Percentiles rank a stretch among this genome's conserved stretches.
Conservation (phyloP, 164 flowering plant species). For the Tetrastigma voinierianum region DNA sequence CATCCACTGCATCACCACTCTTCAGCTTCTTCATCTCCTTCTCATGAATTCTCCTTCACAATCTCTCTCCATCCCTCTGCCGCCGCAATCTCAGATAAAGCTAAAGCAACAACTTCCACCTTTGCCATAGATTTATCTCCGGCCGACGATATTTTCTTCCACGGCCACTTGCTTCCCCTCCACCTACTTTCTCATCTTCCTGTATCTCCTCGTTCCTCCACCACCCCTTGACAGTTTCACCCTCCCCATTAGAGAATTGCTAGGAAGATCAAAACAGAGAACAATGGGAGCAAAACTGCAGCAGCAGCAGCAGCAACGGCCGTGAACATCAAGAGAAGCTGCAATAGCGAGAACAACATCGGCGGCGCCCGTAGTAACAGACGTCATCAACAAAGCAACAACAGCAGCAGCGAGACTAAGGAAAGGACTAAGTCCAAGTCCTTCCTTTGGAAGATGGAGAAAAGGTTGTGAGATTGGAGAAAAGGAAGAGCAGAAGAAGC, state of each 20-base stretch:
- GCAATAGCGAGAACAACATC: slow-evolving; percentile 2
- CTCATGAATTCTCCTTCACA: slow-evolving; percentile 95
- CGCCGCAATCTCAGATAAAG: slow-evolving; percentile 13
- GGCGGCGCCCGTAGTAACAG: not conserved
- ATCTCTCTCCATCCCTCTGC: slow-evolving; percentile 57
- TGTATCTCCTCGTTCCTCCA: slow-evolving; percentile 73
- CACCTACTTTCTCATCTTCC: slow-evolving; percentile 73
- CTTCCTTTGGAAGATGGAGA: slow-evolving; percentile 57
- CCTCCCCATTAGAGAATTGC: slow-evolving; percentile 45
- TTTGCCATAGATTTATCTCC: slow-evolving; percentile 74
- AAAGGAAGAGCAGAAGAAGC: slow-evolving; percentile 23
- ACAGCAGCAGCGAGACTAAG: slow-evolving; percentile 15
- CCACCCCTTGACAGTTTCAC: slow-evolving; percentile 66
- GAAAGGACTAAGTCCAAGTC: slow-evolving; percentile 54
- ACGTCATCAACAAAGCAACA: not conserved
- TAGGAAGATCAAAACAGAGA: slow-evolving; percentile 20
- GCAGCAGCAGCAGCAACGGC: slow-evolving; percentile 7
- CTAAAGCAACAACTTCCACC: slow-evolving; percentile 23
- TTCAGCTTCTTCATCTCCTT: slow-evolving; percentile 72
- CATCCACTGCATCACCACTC: slow-evolving; percentile 31
- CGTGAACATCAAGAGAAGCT: not conserved
- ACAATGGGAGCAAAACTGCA: not conserved
- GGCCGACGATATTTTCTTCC: slow-evolving; percentile 90
- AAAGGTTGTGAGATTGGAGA: slow-evolving; percentile 31
- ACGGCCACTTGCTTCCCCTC: slow-evolving; percentile 94